These are phyloP conservation scores for Akanthomyces lecanii DNA, from an alignment of 2,329 filamentous ascomycete genomes.

Conservation along the genomic window DNA sequence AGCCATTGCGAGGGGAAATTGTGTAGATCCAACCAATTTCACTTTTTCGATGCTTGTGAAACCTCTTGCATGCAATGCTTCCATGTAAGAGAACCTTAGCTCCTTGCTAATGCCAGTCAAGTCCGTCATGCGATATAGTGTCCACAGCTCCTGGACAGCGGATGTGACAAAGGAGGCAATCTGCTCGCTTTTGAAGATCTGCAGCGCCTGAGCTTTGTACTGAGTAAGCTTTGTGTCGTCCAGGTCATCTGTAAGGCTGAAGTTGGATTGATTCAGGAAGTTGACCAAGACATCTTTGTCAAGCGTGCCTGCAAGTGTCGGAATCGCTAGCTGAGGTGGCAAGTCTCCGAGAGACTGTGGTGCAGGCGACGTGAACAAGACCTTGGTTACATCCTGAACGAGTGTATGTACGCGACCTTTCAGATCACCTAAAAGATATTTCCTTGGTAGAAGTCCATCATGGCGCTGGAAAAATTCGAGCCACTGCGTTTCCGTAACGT, in stretches of 20 bases:
- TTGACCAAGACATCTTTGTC: background rate
- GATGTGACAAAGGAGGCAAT: conserved; percentile 5
- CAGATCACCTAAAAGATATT: conserved; percentile 5
- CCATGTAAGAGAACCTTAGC: conserved; percentile 15
- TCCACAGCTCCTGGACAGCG: conserved; percentile 8
- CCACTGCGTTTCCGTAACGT: conserved; percentile 10
- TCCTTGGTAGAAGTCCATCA: background rate
- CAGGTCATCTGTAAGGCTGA: background rate
- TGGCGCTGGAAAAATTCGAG: conserved; percentile 7
- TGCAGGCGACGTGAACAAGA: conserved; percentile 9
- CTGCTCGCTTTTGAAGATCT: background rate
- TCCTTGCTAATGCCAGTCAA: background rate
- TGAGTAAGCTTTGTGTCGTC: background rate
- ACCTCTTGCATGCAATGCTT: conserved; percentile 11
- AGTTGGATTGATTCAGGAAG: background rate
- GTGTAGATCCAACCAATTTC: background rate
- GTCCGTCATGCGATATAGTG: conserved; percentile 9
- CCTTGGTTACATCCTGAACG: conserved; percentile 9
- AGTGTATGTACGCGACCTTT: conserved; percentile 8
- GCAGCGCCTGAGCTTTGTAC: background rate
- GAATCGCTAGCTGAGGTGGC: background rate
- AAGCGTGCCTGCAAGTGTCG: background rate
- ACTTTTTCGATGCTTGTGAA: conserved; percentile 5
- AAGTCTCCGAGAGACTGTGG: background rate
- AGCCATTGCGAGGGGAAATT: background rate